Evolutionary conservation across 2,329 filamentous ascomycete species (phyloP), one percentile per base, ranked within the genome.

Genomic region (Passalora sequoiae): DNA sequence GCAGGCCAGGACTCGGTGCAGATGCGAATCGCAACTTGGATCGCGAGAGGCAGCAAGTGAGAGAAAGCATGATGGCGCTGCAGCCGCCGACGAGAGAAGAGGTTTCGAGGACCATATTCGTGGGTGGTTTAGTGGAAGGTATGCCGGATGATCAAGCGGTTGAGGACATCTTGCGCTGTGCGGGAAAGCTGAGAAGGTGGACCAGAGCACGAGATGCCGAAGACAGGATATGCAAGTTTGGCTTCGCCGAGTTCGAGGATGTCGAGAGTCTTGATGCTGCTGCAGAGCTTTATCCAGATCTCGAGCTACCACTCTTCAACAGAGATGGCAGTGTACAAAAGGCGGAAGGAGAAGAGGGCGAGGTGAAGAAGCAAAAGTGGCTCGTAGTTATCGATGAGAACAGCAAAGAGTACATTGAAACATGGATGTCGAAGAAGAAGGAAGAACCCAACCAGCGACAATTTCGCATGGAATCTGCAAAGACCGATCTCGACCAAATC

Each of bases 161-260:
- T 41, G 86, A 96, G 68, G 78, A 76, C 44, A 79, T 98, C 27
- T 70, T 98, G 31, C 71, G 77, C 33, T 77, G 83, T n/a, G 84
- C 85, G 0, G 89, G 89, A 29, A 65, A 62, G 51, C 68, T 98
- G 50, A 80, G 85, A 51, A 82, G 88, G 57, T 98, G 89, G 89
- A 89, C 89, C 51, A 75, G 87, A 47, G 83, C 81, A 24, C 80
- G 78, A 13, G 81, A 86, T 63, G 81, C 84, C n/a, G 82, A 88
- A 53, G 80, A 85, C 53, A 92, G 91, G 68, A 81, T 82, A 43
- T 83, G 84, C 66, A 84, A 83, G 51, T 97, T 97, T 71, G 92
- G 91, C 10, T 97, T 98, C 68, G 92, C 91, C 47, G 86, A 96
- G 66, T 98, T 86, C 66, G 91, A 95, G 51, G 89, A 97, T 64